A percentile compares a stretch with the other conserved stretches of the same genome.
phyloP scores from a whole-genome alignment of 2,329 filamentous ascomycete species.

The Macroventuria anomochaeta region DNA sequence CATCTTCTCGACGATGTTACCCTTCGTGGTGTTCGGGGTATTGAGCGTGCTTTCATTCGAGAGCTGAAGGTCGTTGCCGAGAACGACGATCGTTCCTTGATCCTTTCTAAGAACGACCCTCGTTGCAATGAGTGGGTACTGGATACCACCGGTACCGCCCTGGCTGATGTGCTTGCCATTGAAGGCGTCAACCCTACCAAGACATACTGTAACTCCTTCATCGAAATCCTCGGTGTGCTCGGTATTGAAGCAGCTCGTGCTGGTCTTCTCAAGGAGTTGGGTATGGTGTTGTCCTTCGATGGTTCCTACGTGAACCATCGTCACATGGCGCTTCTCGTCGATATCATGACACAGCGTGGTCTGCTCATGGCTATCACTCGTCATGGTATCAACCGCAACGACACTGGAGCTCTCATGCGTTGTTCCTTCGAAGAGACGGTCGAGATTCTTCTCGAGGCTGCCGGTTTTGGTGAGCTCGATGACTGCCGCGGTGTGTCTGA shows the following conservation, averaged over 20 bases:
- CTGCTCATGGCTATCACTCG: conserved; percentile 95
- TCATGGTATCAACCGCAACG: conserved; percentile 97
- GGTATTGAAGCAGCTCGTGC: conserved; percentile 94
- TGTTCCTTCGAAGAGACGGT: conserved; percentile 99
- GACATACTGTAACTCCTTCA: conserved; percentile 94
- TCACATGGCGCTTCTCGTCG: conserved; percentile 91
- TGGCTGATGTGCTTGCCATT: conserved; percentile 83
- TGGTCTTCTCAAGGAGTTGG: conserved; percentile 85
- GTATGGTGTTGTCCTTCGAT: conserved; percentile 93
- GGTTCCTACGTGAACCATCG: conserved; percentile 99
- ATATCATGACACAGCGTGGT: conserved; percentile 97
- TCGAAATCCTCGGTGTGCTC: conserved; percentile 92
- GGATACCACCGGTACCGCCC: conserved; percentile 88
- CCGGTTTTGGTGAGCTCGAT: conserved; percentile 91
- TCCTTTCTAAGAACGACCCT: conserved; percentile 74
- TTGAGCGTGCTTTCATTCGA: conserved; percentile 93
- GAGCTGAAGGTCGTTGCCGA: conserved; percentile 52
- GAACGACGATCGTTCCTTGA: conserved; percentile 76
- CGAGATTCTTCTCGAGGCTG: conserved; percentile 95
- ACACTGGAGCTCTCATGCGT: conserved; percentile 97
- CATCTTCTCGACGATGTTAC: conserved; percentile 91
- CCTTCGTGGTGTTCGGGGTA: conserved; percentile 85
- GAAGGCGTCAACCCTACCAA: conserved; percentile 85
- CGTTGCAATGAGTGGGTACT: conserved; percentile 92
- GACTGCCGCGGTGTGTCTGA: conserved; percentile 98